phyloP scores from a whole-genome alignment of 2,329 filamentous ascomycete genomes.

The Alternaria brassicae region DNA sequence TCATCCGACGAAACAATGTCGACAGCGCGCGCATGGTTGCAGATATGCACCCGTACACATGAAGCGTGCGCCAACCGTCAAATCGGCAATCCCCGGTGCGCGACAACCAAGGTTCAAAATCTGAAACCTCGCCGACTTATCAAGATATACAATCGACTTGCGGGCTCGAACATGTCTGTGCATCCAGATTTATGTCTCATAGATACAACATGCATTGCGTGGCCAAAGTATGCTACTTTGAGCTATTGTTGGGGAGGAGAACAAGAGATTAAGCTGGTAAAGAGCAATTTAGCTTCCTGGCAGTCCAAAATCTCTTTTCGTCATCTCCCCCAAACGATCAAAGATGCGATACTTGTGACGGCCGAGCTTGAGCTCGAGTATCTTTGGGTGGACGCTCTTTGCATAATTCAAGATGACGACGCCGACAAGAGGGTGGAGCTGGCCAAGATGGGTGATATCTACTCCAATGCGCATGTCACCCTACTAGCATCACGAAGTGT shows the following conservation, averaged over 20 bases:
- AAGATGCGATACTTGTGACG: constrained; percentile 1
- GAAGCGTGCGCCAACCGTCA: background rate
- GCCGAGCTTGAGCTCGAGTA: background rate
- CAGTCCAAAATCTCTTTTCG: background rate
- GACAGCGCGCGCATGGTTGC: background rate
- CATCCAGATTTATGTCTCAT: background rate
- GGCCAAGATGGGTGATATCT: background rate
- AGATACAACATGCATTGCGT: background rate
- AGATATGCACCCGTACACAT: background rate
- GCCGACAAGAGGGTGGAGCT: background rate
- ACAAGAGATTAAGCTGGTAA: background rate
- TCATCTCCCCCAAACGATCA: background rate
- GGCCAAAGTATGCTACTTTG: background rate
- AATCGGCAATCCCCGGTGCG: background rate
- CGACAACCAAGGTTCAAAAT: background rate
- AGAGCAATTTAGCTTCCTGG: background rate
- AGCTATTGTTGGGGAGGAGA: constrained; percentile 5
- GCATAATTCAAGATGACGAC: constrained; percentile 5
- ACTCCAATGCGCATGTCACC: background rate
- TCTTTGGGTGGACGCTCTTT: constrained; percentile 7
- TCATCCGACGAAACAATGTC: background rate
- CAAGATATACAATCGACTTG: background rate
- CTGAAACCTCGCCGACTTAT: background rate
- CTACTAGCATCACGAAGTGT: background rate
- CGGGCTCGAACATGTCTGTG: background rate